These are phyloP conservation scores for Chaetomium fimeti DNA, from an alignment of 495 filamentous ascomycete genomes.

Conservation along the genomic window DNA sequence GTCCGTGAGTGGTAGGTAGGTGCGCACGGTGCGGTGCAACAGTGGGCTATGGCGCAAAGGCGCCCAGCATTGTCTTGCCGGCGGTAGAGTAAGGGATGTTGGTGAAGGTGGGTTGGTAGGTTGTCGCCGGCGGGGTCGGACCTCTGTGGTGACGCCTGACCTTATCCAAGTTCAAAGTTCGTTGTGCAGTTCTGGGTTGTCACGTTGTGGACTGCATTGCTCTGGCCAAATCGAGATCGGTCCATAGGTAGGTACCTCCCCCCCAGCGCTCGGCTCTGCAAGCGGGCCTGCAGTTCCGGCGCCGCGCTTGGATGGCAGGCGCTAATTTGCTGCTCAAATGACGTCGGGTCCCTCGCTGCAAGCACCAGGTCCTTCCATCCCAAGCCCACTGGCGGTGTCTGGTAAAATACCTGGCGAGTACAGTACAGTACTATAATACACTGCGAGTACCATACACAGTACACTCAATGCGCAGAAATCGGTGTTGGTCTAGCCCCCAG, in stretches of 20 bases:
- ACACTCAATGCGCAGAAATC: neutral
- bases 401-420: neutral
- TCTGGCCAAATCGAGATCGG: no score
- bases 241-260: no score
- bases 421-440: neutral
- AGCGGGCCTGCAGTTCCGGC: neutral
- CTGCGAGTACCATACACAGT: neutral
- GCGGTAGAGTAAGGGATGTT: neutral
- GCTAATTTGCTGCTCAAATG: conserved; percentile 14
- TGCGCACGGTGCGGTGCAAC: neutral
- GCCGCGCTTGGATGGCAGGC: neutral
- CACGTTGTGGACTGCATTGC: no score
- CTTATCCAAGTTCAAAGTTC: no score
- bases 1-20: no score
- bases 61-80: conserved; percentile 3
- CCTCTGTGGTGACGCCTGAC: neutral
- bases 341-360: conserved; percentile 6
- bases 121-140: neutral
- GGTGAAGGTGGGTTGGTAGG: neutral
- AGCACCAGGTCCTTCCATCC: neutral
- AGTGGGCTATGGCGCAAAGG: neutral
- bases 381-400: no score
- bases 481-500: neutral
- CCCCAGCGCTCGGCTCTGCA: neutral
- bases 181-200: no score